Percentiles rank a stretch among this genome's conserved stretches.
phyloP scores from a whole-genome alignment of 2,329 filamentous ascomycete genomes.

The Ascochyta pisi region DNA sequence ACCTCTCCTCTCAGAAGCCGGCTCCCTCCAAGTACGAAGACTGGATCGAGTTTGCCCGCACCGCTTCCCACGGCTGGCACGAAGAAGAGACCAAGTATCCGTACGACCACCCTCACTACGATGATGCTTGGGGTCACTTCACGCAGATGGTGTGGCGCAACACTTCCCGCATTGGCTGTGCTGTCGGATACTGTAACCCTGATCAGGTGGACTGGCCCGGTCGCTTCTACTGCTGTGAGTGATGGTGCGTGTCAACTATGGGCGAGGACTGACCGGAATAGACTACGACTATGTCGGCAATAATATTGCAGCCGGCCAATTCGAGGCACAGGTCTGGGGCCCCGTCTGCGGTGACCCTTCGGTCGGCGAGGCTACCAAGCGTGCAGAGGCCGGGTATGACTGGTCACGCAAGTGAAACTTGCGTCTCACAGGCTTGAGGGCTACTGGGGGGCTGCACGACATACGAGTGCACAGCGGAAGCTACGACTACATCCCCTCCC shows the following conservation, averaged over 20 bases:
- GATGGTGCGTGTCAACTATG: not conserved
- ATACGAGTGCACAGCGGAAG: not conserved
- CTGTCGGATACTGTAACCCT: constrained; percentile 37
- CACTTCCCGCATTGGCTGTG: constrained; percentile 45
- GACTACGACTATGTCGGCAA: constrained; percentile 46
- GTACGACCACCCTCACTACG: constrained; percentile 40
- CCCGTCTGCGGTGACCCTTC: constrained; percentile 38
- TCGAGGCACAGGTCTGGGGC: constrained; percentile 41
- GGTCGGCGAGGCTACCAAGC: constrained; percentile 22
- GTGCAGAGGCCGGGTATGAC: constrained; percentile 24
- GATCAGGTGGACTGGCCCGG: constrained; percentile 28
- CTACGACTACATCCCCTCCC: no score
- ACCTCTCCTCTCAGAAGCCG: constrained; percentile 39
- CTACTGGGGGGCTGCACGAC: not conserved
- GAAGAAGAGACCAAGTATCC: constrained; percentile 47
- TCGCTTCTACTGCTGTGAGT: constrained; percentile 49
- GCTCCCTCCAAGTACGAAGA: constrained; percentile 30
- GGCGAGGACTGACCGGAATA: constrained; percentile 22
- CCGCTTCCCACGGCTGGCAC: constrained; percentile 44
- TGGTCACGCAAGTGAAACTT: constrained; percentile 16
- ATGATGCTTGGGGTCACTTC: constrained; percentile 46
- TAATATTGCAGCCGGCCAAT: constrained; percentile 39
- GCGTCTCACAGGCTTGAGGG: no score
- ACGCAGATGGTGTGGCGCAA: constrained; percentile 51
- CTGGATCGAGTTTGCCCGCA: constrained; percentile 41